Evolutionary conservation across 2,329 filamentous ascomycete genomes (phyloP).

Genomic region (Talaromyces islandicus): DNA sequence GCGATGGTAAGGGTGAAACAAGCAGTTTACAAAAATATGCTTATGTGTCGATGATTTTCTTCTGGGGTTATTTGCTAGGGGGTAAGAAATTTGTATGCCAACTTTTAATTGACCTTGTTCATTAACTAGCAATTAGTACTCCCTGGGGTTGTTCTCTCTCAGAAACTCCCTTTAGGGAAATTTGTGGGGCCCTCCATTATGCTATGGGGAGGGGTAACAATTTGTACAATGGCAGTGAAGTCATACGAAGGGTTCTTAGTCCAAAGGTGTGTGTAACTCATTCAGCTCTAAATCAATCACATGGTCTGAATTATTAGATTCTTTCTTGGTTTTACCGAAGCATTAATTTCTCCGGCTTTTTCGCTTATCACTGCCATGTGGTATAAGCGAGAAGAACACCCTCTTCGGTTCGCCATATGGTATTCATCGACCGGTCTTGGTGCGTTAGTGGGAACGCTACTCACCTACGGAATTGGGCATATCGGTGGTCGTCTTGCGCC

Average conservation of each 20-base stretch:
- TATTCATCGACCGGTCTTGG: constrained; percentile 52
- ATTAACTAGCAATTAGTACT: not conserved
- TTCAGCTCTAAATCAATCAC: not conserved
- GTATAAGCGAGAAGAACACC: constrained; percentile 34
- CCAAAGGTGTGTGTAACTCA: not conserved
- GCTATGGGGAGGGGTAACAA: not conserved
- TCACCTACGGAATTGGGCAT: constrained; percentile 26
- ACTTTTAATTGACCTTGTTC: not conserved
- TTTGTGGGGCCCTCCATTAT: not conserved
- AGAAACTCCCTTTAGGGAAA: not conserved
- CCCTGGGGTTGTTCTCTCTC: not conserved
- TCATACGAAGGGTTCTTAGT: not conserved
- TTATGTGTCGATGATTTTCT: not conserved
- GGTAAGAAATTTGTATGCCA: not conserved
- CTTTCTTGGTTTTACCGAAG: constrained; percentile 19
- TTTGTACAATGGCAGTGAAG: not conserved
- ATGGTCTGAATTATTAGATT: constrained; percentile 15
- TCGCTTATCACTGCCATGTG: constrained; percentile 34
- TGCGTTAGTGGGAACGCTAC: constrained; percentile 33
- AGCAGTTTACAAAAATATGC: not conserved
- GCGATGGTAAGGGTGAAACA: not conserved
- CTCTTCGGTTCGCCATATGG: constrained; percentile 20
- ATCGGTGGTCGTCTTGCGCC: constrained; percentile 1
- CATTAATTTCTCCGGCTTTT: constrained; percentile 26
- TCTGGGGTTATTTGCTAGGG: constrained; percentile 2